Percentiles rank a stretch among this genome's conserved stretches.
Evolutionary conservation across 306 rosid species (phyloP).

Genomic region (Amphicarpaea edgeworthii): DNA sequence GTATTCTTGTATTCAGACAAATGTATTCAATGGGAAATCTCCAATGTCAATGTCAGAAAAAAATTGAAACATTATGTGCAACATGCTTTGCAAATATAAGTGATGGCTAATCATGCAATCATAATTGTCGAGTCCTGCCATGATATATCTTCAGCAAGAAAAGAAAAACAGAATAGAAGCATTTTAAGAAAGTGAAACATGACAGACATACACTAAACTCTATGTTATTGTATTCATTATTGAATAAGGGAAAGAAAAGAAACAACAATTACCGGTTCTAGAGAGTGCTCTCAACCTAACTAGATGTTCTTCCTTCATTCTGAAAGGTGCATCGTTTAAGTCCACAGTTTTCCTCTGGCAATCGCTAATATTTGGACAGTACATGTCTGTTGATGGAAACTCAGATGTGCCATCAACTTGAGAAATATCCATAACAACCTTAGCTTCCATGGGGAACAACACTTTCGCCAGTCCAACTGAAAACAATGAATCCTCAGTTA

Average conservation of each 20-base stretch:
- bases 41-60: neutral
- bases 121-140: neutral
- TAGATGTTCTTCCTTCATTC: slow-evolving; percentile 71
- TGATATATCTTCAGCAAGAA: neutral
- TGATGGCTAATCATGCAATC: neutral
- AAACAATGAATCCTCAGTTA: slow-evolving; percentile 33
- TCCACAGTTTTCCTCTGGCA: slow-evolving; percentile 58
- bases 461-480: slow-evolving; percentile 74
- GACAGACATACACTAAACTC: neutral
- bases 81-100: neutral
- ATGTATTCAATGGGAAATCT: neutral
- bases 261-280: slow-evolving; percentile 58
- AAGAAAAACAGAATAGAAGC: neutral
- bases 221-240: slow-evolving; percentile 4
- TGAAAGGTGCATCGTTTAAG: slow-evolving; percentile 74
- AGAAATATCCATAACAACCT: slow-evolving; percentile 68
- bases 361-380: slow-evolving; percentile 34
- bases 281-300: slow-evolving; percentile 65
- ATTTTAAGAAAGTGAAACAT: slow-evolving; percentile 21
- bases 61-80: neutral
- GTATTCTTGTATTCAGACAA: neutral
- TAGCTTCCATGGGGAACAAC: slow-evolving; percentile 77
- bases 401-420: slow-evolving; percentile 64
- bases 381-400: slow-evolving; percentile 48
- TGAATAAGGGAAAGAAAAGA: neutral